Base-by-base conservation (phyloP, 805 yeast genomes). In the Candida cerambycidarum region DNA sequence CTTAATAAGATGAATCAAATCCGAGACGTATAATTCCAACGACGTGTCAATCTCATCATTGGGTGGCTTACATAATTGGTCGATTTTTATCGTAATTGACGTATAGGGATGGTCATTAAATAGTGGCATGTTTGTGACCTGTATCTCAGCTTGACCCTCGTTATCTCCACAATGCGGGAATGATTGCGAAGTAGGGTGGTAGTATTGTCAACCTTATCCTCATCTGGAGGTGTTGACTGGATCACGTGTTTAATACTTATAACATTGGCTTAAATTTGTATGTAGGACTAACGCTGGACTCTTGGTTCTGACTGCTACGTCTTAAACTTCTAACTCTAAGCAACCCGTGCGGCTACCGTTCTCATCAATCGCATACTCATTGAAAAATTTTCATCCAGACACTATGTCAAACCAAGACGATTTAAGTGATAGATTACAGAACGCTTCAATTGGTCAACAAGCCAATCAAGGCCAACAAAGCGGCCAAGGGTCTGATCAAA, bases 51-150 rank as follows among this genome's bases (percentile, higher is more conserved):
- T 71, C 32, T 69, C 75, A 18, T 65, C 65, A 27, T 65, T 63
- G 17, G 69, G 63, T 4, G 79, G 70, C 16, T 70, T 63, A 24
- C 71, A 52, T 37, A 81, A 66, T 48, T 75, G 73, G 52, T 83
- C 77, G 51, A 82, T 71, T 42, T 77, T 78, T 29, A 82, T 79
- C 0, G 90, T 83, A 47, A 85, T 79, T 1, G 87, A 80, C 0
- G 92, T 81, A 49, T 76, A 76, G n/a, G 79, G 83, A 50, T 79
- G 86, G 33, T 76, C 85, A 14, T 54, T 49, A 40, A 62, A 62
- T 23, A 61, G 49, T 5, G 64, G 59, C 66, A 61, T 58, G 29
- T 12, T 5, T 21, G 23, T 21, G 23, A 21, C 23, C 23, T 5
- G 5, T 21, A 8, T 6, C 23, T 8, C 23, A n/a, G n/a, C n/a